Evolutionary conservation across 345 rosid genomes (phyloP).

Genomic region (Eucalyptus urophylla): DNA sequence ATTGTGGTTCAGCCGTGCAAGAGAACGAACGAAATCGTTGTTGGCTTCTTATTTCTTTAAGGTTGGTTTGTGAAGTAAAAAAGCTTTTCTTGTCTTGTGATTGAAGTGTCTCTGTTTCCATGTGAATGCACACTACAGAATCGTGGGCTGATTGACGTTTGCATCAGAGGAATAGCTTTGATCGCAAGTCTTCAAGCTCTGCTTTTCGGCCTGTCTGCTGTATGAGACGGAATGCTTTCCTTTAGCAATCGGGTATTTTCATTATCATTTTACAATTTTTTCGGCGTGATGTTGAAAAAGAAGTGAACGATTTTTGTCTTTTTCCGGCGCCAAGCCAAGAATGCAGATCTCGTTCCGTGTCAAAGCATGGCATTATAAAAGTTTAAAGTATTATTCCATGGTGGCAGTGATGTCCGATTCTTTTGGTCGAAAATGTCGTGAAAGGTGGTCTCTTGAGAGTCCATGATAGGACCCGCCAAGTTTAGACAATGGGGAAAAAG

Average conservation of each 20-base stretch:
- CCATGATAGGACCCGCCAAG: neutral
- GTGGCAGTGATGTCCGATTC: neutral
- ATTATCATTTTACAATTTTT: neutral
- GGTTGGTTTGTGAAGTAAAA: neutral
- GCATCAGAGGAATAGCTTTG: neutral
- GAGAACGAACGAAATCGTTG: neutral
- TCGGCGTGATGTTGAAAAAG: neutral
- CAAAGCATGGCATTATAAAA: neutral
- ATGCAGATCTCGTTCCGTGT: neutral
- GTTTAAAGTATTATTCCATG: neutral
- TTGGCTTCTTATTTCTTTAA: neutral
- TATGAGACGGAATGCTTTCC: neutral
- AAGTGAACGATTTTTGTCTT: neutral
- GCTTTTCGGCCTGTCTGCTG: conserved; percentile 1
- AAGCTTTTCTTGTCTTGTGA: neutral
- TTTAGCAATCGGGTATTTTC: neutral
- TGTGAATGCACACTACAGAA: neutral
- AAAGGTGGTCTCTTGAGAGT: neutral
- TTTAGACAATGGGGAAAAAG: neutral
- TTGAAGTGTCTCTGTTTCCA: neutral
- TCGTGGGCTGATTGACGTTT: neutral
- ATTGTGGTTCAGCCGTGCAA: neutral
- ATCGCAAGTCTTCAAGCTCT: neutral
- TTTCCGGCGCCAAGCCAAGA: neutral
- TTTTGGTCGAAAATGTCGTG: neutral